phyloP scores from a whole-genome alignment of 495 filamentous ascomycete species.

The Xylaria cubensis region DNA sequence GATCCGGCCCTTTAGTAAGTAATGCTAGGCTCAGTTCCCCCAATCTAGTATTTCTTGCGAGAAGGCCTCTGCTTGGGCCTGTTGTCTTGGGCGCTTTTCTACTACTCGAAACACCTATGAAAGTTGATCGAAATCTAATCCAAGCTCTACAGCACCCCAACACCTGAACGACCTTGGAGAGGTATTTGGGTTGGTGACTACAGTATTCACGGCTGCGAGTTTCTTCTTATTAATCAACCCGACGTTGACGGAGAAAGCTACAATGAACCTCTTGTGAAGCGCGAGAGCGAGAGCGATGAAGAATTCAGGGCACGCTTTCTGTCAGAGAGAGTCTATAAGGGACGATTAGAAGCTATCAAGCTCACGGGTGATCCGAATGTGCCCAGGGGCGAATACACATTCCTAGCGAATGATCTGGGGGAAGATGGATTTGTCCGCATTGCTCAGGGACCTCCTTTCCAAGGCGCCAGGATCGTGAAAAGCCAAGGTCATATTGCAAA shows the following conservation, averaged over 20 bases:
- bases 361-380: constrained; percentile 90
- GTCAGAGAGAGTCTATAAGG: constrained; percentile 55
- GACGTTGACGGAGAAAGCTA: constrained; percentile 48
- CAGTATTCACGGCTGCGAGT: constrained; percentile 86
- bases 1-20: constrained; percentile 65
- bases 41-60: background rate
- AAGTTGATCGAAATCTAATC: background rate
- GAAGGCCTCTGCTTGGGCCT: background rate
- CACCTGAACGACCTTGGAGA: constrained; percentile 77
- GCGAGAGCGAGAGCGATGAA: constrained; percentile 48
- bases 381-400: constrained; percentile 83
- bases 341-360: constrained; percentile 80
- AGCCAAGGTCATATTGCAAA: constrained; percentile 79
- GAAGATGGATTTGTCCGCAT: constrained; percentile 59
- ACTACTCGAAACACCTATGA: background rate
- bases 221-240: constrained; percentile 77
- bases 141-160: constrained; percentile 60
- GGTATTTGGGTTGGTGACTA: constrained; percentile 96
- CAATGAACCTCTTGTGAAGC: constrained; percentile 38
- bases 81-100: background rate
- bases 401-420: constrained; percentile 78
- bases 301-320: constrained; percentile 47
- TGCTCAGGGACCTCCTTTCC: constrained; percentile 72
- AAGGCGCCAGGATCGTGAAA: constrained; percentile 75
- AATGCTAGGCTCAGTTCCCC: background rate